Evolutionary conservation across 495 filamentous ascomycete genomes (phyloP), one percentile per base, ranked within the genome.

Genomic region (Parachaetomium inaequale): DNA sequence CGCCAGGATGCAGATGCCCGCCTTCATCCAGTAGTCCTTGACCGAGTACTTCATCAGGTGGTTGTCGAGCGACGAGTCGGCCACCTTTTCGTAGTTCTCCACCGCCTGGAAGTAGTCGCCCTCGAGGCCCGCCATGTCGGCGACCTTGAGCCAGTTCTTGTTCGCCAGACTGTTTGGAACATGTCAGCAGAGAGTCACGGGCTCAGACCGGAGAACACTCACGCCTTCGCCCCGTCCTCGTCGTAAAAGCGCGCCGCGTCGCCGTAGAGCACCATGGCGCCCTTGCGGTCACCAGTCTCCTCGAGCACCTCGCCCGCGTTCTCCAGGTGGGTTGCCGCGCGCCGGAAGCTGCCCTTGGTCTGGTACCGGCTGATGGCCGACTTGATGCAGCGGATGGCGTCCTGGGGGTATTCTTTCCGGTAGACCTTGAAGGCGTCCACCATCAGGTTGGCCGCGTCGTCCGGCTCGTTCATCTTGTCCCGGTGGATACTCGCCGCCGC

Each of bases 1-100:
- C 58, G 90, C 89, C 40, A 95, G 79, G 64, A 88, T 84, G 75
- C 89, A 93, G 55, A 97, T 85, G 40, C 90, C 91, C 0, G 90
- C 90, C 79, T 96, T 96, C 62, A 96, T 78, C 72, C 95, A 88
- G 76, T 96, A 96, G 55, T 95, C 90, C 74, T 96, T 96, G 58
- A 96, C 87, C 17, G 86, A 91, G 84, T 87, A 96, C 68, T 86
- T 90, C 91, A 95, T 92, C 63, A 92, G 72, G 68, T 89, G 87
- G 75, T 92, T 93, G 70, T 83, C 82, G 55, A 92, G 83, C 7
- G 85, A 85, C 42, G 81, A 76, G 31, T 82, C 82, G 34, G 88
- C 89, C 42, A 96, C 88, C 66, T 85, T 84, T 72, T 96, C 93
- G 74, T 87, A 97, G 68, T 85, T 77, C 62, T 88, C 83, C 67